A percentile compares a stretch with the other conserved stretches of the same genome.
Conservation (phyloP, 129 eudicot genomes). For the Deinandra increscens region DNA sequence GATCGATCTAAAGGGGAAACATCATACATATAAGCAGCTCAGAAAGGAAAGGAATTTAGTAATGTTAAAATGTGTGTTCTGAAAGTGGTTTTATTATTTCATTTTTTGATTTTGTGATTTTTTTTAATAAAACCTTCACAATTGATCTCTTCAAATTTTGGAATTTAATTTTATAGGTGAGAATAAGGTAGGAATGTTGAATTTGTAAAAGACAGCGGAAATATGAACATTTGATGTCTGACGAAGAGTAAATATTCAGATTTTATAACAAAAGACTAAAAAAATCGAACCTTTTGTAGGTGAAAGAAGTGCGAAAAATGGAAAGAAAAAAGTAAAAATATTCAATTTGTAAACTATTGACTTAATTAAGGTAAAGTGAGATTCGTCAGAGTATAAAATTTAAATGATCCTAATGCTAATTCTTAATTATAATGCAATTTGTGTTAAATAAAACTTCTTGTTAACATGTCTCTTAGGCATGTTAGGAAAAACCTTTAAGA, state of each 20-base stretch:
- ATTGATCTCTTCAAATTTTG: neutral
- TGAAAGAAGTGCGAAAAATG: neutral
- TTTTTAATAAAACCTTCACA: neutral
- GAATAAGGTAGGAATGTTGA: neutral
- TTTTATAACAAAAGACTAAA: neutral
- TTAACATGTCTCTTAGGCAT: neutral
- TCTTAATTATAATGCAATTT: neutral
- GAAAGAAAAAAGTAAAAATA: no score
- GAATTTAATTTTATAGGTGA: neutral
- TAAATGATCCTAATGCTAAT: neutral
- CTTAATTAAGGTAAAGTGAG: neutral
- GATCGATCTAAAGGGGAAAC: slow-evolving; percentile 6
- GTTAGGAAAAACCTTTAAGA: neutral
- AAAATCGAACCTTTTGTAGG: neutral
- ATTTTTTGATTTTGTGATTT: neutral
- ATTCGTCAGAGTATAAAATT: neutral
- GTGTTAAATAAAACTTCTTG: neutral
- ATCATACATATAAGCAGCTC: neutral
- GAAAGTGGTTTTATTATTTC: neutral
- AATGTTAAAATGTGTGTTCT: neutral
- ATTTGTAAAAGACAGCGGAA: neutral
- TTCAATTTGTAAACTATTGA: neutral
- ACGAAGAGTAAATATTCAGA: neutral
- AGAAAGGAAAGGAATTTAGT: neutral
- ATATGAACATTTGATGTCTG: neutral